Evolutionary conservation across 208 protist genomes (phyloP).

Genomic region (Leishmania mexicana): DNA sequence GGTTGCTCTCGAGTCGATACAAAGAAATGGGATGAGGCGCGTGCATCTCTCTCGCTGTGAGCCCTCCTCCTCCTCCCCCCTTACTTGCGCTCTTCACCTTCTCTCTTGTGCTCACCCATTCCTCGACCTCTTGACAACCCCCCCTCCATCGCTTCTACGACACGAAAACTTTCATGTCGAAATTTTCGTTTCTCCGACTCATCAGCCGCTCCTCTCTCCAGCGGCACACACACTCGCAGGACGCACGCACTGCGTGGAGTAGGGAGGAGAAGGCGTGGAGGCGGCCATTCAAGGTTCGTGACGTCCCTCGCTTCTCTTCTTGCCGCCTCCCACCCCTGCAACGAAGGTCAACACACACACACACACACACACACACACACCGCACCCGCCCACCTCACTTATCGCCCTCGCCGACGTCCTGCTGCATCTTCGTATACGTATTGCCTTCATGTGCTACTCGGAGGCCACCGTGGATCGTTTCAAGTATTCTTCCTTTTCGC

Average conservation of each 20-base stretch:
- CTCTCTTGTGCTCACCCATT: neutral
- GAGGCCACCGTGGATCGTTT: neutral
- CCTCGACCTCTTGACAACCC: neutral
- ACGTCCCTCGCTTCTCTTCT: neutral
- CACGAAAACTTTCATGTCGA: neutral
- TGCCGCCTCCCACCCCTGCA: neutral
- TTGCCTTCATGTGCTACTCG: neutral
- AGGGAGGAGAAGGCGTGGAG: no score
- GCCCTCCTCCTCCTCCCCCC: neutral
- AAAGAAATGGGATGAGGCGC: neutral
- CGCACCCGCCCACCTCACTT: no score
- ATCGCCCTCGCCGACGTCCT: neutral
- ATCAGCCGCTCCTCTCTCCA: neutral
- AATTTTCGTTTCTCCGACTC: neutral
- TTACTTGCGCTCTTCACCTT: neutral
- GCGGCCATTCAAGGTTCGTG: neutral
- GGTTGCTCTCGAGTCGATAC: neutral
- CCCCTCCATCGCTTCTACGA: neutral
- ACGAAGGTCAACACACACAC: no score
- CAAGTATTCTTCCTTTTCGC: neutral
- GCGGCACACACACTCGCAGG: neutral
- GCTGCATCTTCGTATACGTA: neutral
- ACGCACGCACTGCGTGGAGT: neutral
- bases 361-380: neutral
- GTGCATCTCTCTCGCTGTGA: neutral